Base-by-base conservation (phyloP, 164 flowering plant species). In the Buxus sempervirens region DNA sequence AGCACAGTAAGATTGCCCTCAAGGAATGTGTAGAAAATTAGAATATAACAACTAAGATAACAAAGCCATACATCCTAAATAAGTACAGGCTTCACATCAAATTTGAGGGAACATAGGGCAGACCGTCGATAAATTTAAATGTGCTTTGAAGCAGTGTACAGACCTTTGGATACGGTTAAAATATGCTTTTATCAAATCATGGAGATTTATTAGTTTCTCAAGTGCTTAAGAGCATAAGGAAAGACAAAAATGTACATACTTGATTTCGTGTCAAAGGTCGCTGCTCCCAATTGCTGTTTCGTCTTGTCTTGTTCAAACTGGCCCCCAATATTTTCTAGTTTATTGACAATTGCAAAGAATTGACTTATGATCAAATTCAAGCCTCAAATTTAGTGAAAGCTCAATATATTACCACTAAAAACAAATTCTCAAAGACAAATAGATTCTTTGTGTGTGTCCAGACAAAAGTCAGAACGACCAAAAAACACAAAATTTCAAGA, bases 271-370 rank as follows among this genome's bases (percentile, higher is more conserved):
- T 82, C 77, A 95, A 73, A 71, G 99, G 99, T 8, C 99, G 81
- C 76, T 87, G 87, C 82, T 95, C 98, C 99, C 99, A 95, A 66
- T 92, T 81, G 80, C 98, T 88, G 71, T 95, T 92, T 54, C 97
- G 81, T 63, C 97, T 88, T 41, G 95, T 89, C 76, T 92, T 95
- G 77, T 90, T 88, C 82, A 95, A 82, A 61, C 97, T 88, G 67
- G 81, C 81, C 54, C 99, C 98, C 73, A 95, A 56, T 70, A 90
- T 81, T 88, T 89, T 90, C 98, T 94, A 75, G 51, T 32, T 60
- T 27, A 45, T 66, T 13, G 64, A 66, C 6, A 12, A 25, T 15
- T 58, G 64, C 18, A 23, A 26, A 45, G 15, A 70, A 62, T 24
- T 66, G 60, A 0, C 49, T n/a, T 18, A 9, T 9, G 32, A 20